Base-by-base conservation (phyloP, 371 early-diverging fungal species). In the Apophysomyces variabilis region DNA sequence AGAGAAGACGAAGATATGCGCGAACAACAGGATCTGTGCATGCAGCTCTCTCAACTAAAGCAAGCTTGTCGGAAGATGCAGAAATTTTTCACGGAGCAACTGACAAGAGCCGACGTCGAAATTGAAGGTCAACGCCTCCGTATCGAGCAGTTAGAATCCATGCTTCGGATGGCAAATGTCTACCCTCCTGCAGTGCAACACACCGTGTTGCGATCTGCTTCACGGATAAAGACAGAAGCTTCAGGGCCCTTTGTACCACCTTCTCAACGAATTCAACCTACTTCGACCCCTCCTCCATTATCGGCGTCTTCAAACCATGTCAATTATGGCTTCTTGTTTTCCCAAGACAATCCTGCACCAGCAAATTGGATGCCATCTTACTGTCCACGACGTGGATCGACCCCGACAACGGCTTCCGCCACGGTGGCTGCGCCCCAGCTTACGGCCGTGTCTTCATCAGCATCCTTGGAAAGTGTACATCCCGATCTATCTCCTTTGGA, bases 101-200 rank as follows among this genome's bases (percentile, higher is more conserved):
- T 69, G 14, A 69, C 36, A 16, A 50, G 50, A 8, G 65, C 65
- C 44, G 64, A 65, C 47, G 57, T 61, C 0, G 7, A 65, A 36
- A 69, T 69, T 38, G 65, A 65, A 26, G 65, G 50, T 3, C 69
- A 69, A 36, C 54, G 58, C 16, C 57, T 65, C 12, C 69, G 69
- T 38, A 61, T 69, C 7, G 61, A 69, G 32, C 26, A 39, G 5
- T 35, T 69, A 1, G 69, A 69, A 41, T 32, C 62, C 11, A 65
- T 57, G 36, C 26, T 46, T 9, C 54, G 54, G 18, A 7, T 50
- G 54, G 54, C 54, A 9, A 50, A 50, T 21, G 21, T 26, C 21
- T 50, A 50, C 21, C 54, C 54, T 50, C 54, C 54, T 26, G 5
- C 21, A 1, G 6, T 50, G 18, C 18, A 50, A 4, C 21, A 32